phyloP scores from a whole-genome alignment of 345 rosid genomes.

The Excoecaria cochinchinensis region DNA sequence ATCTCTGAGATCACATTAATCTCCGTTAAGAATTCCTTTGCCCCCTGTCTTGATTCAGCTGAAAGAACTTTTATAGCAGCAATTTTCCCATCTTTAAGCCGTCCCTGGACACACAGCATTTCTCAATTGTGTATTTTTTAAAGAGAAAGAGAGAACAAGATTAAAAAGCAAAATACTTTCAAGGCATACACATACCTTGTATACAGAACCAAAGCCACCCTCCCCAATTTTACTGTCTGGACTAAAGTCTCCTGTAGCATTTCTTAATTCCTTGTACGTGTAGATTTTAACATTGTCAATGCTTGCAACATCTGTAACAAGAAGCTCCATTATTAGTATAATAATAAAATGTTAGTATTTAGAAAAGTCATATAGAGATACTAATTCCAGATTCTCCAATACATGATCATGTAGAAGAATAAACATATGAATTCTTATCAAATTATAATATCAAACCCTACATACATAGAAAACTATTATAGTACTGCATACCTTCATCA shows the following conservation, averaged over 20 bases:
- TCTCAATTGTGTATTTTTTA: background rate
- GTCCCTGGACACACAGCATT: slow-evolving; percentile 56
- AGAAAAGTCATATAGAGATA: background rate
- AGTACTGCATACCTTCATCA: slow-evolving; percentile 55
- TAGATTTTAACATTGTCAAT: slow-evolving; percentile 52
- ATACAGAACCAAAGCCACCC: slow-evolving; percentile 96
- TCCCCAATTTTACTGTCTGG: slow-evolving; percentile 71
- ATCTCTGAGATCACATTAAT: slow-evolving; percentile 70
- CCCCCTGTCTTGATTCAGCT: slow-evolving; percentile 93
- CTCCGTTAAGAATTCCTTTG: slow-evolving; percentile 80
- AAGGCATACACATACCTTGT: slow-evolving; percentile 50
- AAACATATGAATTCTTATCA: background rate
- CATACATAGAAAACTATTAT: background rate
- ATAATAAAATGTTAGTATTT: background rate
- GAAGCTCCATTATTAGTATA: slow-evolving; percentile 2
- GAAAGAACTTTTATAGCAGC: slow-evolving; percentile 93
- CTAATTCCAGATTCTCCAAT: background rate
- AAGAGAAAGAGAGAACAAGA: slow-evolving; percentile 3
- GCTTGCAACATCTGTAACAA: slow-evolving; percentile 50
- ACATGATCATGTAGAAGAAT: background rate
- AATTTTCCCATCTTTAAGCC: slow-evolving; percentile 67
- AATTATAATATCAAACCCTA: background rate
- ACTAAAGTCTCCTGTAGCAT: slow-evolving; percentile 73
- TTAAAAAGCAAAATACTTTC: background rate
- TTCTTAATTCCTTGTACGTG: slow-evolving; percentile 59